phyloP scores from a whole-genome alignment of 1,139 yeast species.

The Scheffersomyces segobiensis region DNA sequence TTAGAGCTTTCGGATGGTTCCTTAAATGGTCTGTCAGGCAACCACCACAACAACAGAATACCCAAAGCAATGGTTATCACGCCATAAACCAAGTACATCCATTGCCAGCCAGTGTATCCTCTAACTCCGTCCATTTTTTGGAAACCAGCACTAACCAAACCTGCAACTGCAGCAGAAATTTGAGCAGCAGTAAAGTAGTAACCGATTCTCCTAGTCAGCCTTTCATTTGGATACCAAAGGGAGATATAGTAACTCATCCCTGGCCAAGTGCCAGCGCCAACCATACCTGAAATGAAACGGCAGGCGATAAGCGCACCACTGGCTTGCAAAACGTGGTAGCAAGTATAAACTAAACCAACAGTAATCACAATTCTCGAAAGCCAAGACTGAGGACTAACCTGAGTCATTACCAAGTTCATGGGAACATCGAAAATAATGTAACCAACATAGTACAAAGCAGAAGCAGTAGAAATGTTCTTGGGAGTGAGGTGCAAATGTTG shows the following conservation, averaged over 20 bases:
- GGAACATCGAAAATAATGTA: conserved; percentile 84
- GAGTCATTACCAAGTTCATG: conserved; percentile 84
- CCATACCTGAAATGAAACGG: conserved; percentile 74
- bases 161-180: conserved; percentile 82
- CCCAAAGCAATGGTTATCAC: conserved; percentile 69
- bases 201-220: conserved; percentile 79
- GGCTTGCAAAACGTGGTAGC: conserved; percentile 60
- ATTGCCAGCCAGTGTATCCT: conserved; percentile 83
- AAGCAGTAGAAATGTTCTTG: conserved; percentile 69
- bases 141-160: conserved; percentile 83
- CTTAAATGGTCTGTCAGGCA: conserved; percentile 66
- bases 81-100: conserved; percentile 83
- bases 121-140: conserved; percentile 74
- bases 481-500: conserved; percentile 53
- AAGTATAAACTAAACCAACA: conserved; percentile 75
- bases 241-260: conserved; percentile 85
- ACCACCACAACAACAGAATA: conserved; percentile 72
- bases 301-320: conserved; percentile 66
- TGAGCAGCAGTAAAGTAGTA: conserved; percentile 92
- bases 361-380: conserved; percentile 73
- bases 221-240: conserved; percentile 81
- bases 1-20: conserved; percentile 9
- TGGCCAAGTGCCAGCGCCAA: conserved; percentile 94
- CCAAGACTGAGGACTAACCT: conserved; percentile 84
- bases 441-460: conserved; percentile 82